These are phyloP conservation scores for Polychytrium aggregatum DNA, from an alignment of 192 early-diverging fungal species.

Conservation along the genomic window DNA sequence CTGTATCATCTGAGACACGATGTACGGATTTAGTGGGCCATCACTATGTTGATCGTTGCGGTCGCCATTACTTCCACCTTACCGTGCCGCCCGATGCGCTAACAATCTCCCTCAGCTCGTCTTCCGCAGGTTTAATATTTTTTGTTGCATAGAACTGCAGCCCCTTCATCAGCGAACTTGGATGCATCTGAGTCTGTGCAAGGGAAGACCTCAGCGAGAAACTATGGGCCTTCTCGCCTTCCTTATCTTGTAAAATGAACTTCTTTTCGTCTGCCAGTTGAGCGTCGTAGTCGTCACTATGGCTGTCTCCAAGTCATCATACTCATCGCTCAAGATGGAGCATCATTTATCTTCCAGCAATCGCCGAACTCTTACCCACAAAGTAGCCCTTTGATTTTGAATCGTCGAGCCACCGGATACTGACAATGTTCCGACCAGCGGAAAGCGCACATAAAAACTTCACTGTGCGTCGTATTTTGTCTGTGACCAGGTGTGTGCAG, in stretches of 20 bases:
- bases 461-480: conserved; percentile 29
- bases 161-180: conserved; percentile 13
- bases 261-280: conserved; percentile 21
- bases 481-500: conserved; percentile 37
- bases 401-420: conserved; percentile 34
- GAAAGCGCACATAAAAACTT: conserved; percentile 36
- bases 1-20: conserved; percentile 3
- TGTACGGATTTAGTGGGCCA: background rate
- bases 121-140: conserved; percentile 14
- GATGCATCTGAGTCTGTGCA: background rate
- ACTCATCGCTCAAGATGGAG: background rate
- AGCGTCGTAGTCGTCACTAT: background rate
- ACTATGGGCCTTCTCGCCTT: conserved; percentile 23
- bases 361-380: conserved; percentile 16
- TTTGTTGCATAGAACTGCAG: conserved; percentile 21
- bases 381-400: conserved; percentile 24
- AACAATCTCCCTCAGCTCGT: conserved; percentile 31
- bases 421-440: conserved; percentile 30
- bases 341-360: background rate
- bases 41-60: background rate
- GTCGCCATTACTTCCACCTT: conserved; percentile 1
- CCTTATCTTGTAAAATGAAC: conserved; percentile 26
- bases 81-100: conserved; percentile 29
- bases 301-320: no score
- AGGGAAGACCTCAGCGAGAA: conserved; percentile 22